Evolutionary conservation across 2,329 filamentous ascomycete genomes (phyloP).

Genomic region (Aureobasidium vineae): DNA sequence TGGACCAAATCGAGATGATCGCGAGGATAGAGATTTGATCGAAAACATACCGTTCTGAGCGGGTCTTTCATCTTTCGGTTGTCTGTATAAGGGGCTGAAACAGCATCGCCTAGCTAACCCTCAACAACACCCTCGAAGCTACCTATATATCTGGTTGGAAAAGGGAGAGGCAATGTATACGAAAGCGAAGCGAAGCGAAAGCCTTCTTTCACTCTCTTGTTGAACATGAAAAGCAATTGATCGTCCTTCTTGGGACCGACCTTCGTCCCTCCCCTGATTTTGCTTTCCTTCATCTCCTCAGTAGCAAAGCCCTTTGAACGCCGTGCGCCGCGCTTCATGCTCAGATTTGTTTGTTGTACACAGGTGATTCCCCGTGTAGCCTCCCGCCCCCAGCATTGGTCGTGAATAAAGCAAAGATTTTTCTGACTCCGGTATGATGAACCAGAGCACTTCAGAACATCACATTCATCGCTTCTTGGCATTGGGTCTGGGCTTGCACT

Average conservation of each 20-base stretch:
- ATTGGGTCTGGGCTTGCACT: slow-evolving; percentile 52
- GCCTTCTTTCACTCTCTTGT: neutral
- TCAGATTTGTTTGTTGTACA: neutral
- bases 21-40: neutral
- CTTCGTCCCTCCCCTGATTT: neutral
- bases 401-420: slow-evolving; percentile 10
- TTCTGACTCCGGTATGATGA: neutral
- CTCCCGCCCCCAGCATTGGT: neutral
- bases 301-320: slow-evolving; percentile 12
- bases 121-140: neutral
- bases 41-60: neutral
- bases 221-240: neutral
- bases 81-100: neutral
- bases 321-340: slow-evolving; percentile 26
- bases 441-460: neutral
- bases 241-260: neutral
- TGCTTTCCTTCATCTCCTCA: neutral
- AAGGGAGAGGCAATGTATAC: neutral
- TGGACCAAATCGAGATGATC: too few relatives aligned
- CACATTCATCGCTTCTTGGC: slow-evolving; percentile 45
- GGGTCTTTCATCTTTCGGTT: neutral
- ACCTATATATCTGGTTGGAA: neutral
- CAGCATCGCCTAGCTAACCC: neutral
- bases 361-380: neutral
- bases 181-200: neutral